Evolutionary conservation across 805 yeast genomes (phyloP).

Genomic region (Lipomyces sp.): DNA sequence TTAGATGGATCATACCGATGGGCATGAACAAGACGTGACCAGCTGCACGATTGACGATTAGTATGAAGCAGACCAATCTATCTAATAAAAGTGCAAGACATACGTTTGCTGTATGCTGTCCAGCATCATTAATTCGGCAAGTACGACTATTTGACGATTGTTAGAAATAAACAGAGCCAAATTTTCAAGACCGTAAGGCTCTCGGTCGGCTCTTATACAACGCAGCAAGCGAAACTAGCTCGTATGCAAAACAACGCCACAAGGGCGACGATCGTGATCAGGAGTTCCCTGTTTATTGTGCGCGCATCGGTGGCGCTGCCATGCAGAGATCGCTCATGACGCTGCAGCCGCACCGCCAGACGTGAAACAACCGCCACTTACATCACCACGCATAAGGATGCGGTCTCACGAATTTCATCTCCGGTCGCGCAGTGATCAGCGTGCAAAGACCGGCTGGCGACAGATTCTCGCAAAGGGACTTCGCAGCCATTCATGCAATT

Average conservation of each 20-base stretch:
- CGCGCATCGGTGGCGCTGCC: neutral
- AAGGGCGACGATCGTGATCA: neutral
- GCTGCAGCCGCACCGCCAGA: neutral
- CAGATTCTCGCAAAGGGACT: no score
- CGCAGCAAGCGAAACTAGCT: no score
- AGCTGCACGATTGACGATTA: neutral
- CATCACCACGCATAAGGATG: neutral
- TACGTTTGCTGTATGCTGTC: neutral
- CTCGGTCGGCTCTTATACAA: no score
- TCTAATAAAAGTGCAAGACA: neutral
- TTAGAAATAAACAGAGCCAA: neutral
- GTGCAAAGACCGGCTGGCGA: no score
- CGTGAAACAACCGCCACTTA: neutral
- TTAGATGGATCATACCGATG: neutral
- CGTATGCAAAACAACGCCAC: neutral
- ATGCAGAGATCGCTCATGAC: neutral
- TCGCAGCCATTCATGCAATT: no score
- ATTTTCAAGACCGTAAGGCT: no score
- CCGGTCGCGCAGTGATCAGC: no score
- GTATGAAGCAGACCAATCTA: neutral
- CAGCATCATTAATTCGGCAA: neutral
- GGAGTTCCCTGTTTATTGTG: no score
- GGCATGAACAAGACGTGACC: neutral
- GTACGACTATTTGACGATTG: neutral
- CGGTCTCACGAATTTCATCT: no score